These are phyloP conservation scores for Sisymbrium altissimum DNA, from an alignment of 345 rosid genomes.

Conservation along the genomic window DNA sequence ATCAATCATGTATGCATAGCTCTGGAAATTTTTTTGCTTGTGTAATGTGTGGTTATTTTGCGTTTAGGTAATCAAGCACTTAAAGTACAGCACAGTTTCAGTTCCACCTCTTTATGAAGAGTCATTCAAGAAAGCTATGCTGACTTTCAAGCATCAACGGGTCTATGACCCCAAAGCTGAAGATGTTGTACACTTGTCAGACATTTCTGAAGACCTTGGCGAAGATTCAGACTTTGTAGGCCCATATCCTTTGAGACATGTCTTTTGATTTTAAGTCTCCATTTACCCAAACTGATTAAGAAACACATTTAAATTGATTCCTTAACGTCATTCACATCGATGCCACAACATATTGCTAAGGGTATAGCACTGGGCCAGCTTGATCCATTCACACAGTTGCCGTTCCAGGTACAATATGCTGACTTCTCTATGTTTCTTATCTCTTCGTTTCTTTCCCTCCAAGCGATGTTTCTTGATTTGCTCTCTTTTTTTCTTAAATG, in stretches of 20 bases:
- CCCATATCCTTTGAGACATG: constrained; percentile 81
- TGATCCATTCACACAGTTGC: constrained; percentile 82
- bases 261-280: background rate
- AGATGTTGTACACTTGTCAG: constrained; percentile 56
- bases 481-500: background rate
- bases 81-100: constrained; percentile 65
- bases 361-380: constrained; percentile 84
- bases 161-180: constrained; percentile 69
- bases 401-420: constrained; percentile 56
- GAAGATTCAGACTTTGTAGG: constrained; percentile 71
- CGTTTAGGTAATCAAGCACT: constrained; percentile 82
- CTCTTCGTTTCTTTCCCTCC: background rate
- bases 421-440: constrained; percentile 3
- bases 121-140: constrained; percentile 73
- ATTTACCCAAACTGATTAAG: constrained; percentile 4
- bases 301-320: constrained; percentile 14
- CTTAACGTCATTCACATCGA: constrained; percentile 58
- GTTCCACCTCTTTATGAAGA: constrained; percentile 89
- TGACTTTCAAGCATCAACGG: constrained; percentile 91
- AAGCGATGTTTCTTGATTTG: background rate
- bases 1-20: background rate
- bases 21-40: background rate
- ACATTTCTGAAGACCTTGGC: constrained; percentile 42
- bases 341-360: constrained; percentile 72
- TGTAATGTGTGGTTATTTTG: constrained; percentile 4